Evolutionary conservation across 2,329 filamentous ascomycete species (phyloP), one percentile per base, ranked within the genome.

Genomic region (Fusarium camptoceras): DNA sequence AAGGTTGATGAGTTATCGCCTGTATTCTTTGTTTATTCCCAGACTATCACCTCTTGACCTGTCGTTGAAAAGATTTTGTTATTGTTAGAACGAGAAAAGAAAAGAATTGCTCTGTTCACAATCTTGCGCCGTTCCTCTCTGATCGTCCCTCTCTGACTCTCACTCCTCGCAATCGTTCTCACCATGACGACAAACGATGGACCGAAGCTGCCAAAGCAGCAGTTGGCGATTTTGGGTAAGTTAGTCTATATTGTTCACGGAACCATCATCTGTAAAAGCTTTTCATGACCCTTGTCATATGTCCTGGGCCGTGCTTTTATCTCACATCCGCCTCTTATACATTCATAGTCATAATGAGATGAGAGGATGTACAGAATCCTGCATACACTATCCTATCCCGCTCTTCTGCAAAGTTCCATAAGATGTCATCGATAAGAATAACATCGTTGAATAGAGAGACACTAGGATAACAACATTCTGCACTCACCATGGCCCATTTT

Each of bases 181-280:
- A 49, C 53, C n/a, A 76, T 76, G 74, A 58, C 69, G 44, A 69
- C 65, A 53, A 73, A 73, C 27, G 50, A 66, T 50, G 80, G 78
- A 68, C 86, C 89, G 27, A 92, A 89, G 83, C 85, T 96, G 84
- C 93, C 93, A 1, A 84, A 88, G 43, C 88, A 90, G 85, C 93
- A 97, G 82, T 84, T 97, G 76, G 83, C 89, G 44, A 94, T 97
- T 76, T 82, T 97, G 69, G 90, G 92, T 94, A 86, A 84, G 87
- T 68, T 48, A 7, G 30, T 49, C 37, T 10, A 20, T 46, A 49
- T 20, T 30, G 34, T 30, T 8, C 8, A 24, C 20, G 22, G 2
- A 43, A 16, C 0, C 49, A 53, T 24, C 43, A 20, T 22, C 31
- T 30, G 55, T 41, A 61, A 54, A 58, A 41, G 4, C 27, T 31